A percentile compares a stretch with the other conserved stretches of the same genome.
These are phyloP conservation scores for Scheffersomyces ergatensis DNA, from an alignment of 805 yeast species.

Conservation along the genomic window DNA sequence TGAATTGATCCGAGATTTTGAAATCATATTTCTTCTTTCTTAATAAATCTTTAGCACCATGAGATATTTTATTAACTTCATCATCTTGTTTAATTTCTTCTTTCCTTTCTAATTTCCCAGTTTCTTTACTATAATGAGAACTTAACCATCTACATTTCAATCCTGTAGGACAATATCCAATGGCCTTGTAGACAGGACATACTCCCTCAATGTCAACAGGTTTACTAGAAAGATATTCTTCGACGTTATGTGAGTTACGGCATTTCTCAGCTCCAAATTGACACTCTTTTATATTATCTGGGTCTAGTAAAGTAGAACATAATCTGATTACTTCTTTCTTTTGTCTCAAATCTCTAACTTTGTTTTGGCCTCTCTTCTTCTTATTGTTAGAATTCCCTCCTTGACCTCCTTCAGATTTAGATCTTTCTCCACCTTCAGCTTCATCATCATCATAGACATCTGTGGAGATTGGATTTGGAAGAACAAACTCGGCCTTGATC, in stretches of 20 bases:
- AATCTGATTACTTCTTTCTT: constrained; percentile 59
- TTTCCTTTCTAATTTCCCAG: constrained; percentile 40
- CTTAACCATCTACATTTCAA: constrained; percentile 88
- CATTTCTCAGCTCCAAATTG: constrained; percentile 70
- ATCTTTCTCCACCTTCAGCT: constrained; percentile 39
- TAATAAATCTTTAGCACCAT: constrained; percentile 44
- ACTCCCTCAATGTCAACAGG: constrained; percentile 68
- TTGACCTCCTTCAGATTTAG: constrained; percentile 29
- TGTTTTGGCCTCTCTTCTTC: constrained; percentile 77
- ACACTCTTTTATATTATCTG: constrained; percentile 47
- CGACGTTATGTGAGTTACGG: constrained; percentile 73
- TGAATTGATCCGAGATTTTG: constrained; percentile 52
- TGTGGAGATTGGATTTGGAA: constrained; percentile 45
- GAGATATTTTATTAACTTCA: constrained; percentile 64
- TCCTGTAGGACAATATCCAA: constrained; percentile 93
- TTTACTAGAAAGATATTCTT: constrained; percentile 60
- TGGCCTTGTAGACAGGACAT: constrained; percentile 80
- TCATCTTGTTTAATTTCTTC: constrained; percentile 19
- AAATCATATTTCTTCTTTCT: constrained; percentile 65
- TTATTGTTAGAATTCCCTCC: constrained; percentile 32
- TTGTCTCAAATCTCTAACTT: constrained; percentile 74
- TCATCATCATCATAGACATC: constrained; percentile 43
- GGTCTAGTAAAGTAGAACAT: constrained; percentile 64
- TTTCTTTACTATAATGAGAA: constrained; percentile 55
- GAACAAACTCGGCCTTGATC: constrained; percentile 67